These are phyloP conservation scores for Hevea brasiliensis DNA, from an alignment of 345 rosid genomes.

Conservation along the genomic window DNA sequence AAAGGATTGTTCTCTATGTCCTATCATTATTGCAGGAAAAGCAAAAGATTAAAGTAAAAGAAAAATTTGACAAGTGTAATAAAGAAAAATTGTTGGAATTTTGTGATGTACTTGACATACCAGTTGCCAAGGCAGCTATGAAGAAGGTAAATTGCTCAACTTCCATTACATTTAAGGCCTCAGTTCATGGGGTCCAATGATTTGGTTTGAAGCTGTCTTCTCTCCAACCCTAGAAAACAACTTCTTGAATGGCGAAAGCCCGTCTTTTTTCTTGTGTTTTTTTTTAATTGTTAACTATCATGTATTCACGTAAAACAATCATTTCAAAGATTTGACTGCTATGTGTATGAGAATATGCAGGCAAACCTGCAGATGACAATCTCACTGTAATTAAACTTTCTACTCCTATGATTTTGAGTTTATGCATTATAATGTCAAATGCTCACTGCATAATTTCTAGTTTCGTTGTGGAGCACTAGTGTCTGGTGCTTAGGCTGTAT, in stretches of 20 bases:
- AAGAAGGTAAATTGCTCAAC: slow-evolving; percentile 60
- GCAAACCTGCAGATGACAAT: background rate
- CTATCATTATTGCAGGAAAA: slow-evolving; percentile 59
- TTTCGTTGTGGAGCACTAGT: slow-evolving; percentile 1
- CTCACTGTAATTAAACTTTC: too few species aligned
- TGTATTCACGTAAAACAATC: background rate
- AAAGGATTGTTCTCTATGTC: background rate
- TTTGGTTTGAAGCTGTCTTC: background rate
- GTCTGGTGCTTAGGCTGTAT: background rate
- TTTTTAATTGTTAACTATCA: background rate
- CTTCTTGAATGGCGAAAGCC: background rate
- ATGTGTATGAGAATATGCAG: background rate
- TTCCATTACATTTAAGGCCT: background rate
- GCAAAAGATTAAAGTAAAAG: slow-evolving; percentile 67
- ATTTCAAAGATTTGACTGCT: background rate
- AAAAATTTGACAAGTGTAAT: slow-evolving; percentile 81
- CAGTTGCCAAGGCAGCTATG: slow-evolving; percentile 54
- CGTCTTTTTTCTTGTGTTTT: background rate
- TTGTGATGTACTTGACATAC: slow-evolving; percentile 80
- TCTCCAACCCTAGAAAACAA: background rate
- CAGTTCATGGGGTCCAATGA: background rate
- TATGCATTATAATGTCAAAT: background rate
- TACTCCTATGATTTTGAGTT: background rate
- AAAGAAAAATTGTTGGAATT: slow-evolving; percentile 81
- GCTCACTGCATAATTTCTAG: background rate